Conservation (phyloP, 768 basidiomycete species). For the Erythrobasidium yunnanense region DNA sequence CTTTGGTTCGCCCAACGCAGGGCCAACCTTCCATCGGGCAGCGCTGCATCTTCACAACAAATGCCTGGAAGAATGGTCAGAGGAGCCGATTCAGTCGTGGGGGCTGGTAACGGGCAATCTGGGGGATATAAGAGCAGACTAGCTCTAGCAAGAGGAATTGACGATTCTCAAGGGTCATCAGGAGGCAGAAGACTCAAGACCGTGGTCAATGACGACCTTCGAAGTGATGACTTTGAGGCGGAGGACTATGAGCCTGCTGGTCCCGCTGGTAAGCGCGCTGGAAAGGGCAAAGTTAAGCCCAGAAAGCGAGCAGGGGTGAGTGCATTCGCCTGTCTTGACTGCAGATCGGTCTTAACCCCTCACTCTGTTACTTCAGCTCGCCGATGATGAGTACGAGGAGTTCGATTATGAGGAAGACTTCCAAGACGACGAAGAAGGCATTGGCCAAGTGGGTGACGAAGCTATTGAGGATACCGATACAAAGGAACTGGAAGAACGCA, state of each 20-base stretch:
- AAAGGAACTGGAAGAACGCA: slow-evolving; percentile 17
- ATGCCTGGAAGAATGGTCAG: background rate
- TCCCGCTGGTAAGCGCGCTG: background rate
- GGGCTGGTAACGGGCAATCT: background rate
- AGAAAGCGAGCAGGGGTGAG: slow-evolving; percentile 2
- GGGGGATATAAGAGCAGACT: background rate
- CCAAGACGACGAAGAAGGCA: slow-evolving; percentile 25
- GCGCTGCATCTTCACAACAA: background rate
- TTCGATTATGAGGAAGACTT: slow-evolving; percentile 25
- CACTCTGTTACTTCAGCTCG: background rate
- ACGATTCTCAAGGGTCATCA: background rate
- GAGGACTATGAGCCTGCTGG: slow-evolving; percentile 12
- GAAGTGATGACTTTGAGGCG: background rate
- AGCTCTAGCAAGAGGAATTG: slow-evolving; percentile 4
- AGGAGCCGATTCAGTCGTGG: background rate
- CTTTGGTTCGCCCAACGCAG: slow-evolving; percentile 14
- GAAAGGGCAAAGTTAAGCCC: slow-evolving; percentile 1
- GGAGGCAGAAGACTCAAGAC: background rate
- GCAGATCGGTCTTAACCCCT: background rate
- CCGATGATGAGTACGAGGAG: slow-evolving; percentile 14
- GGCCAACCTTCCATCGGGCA: background rate
- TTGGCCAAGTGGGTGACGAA: slow-evolving; percentile 22
- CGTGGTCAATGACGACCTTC: background rate
- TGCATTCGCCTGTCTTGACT: background rate
- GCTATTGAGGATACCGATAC: slow-evolving; percentile 16